Evolutionary conservation across 148 eudicot genomes (phyloP).

Genomic region (Vaccinium corymbosum): DNA sequence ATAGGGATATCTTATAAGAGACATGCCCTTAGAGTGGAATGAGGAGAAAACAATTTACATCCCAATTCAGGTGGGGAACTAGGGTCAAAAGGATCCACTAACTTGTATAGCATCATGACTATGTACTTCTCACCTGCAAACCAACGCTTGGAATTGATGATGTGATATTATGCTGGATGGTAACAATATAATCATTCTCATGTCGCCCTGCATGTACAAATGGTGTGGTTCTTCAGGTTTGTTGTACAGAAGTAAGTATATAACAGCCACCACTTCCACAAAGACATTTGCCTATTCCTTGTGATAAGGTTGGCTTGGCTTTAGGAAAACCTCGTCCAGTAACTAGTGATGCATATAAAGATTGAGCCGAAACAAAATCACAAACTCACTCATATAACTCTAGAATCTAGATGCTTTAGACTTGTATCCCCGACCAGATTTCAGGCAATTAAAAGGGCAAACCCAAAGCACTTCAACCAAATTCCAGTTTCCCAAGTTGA

Average conservation of each 20-base stretch:
- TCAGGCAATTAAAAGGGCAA: neutral
- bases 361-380: neutral
- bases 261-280: neutral
- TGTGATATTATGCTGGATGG: slow-evolving; percentile 76
- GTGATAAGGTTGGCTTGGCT: neutral
- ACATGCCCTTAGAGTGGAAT: neutral
- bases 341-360: neutral
- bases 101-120: slow-evolving; percentile 1
- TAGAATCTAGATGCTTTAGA: neutral
- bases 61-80: neutral
- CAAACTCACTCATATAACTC: neutral
- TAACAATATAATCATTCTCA: slow-evolving; percentile 37
- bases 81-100: neutral
- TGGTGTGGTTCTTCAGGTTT: neutral
- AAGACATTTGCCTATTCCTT: neutral
- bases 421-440: neutral
- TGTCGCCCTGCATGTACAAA: slow-evolving; percentile 41
- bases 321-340: neutral
- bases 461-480: neutral
- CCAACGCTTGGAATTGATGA: slow-evolving; percentile 91
- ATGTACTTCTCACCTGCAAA: slow-evolving; percentile 62
- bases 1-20: neutral
- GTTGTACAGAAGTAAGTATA: neutral
- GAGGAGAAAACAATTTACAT: neutral
- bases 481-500: neutral